A percentile compares a stretch with the other conserved stretches of the same genome.
phyloP scores from a whole-genome alignment of 495 filamentous ascomycete species.

The Penicillium riverlandense region DNA sequence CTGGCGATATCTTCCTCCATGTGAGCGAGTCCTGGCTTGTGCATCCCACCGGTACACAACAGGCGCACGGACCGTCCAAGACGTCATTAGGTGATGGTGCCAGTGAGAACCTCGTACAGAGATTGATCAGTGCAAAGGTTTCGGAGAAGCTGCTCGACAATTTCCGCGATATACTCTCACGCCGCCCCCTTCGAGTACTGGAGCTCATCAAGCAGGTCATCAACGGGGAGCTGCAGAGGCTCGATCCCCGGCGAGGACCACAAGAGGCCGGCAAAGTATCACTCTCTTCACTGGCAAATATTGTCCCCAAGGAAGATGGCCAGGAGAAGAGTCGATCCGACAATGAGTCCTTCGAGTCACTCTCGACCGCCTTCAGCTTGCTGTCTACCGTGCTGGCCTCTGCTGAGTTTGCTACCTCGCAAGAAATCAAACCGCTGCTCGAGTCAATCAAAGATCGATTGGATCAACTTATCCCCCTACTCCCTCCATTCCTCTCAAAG shows the following conservation, averaged over 20 bases:
- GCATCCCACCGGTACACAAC: slow-evolving; percentile 4
- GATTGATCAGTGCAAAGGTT: slow-evolving; percentile 54
- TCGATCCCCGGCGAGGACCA: background rate
- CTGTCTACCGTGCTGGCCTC: slow-evolving; percentile 60
- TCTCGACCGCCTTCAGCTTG: slow-evolving; percentile 56
- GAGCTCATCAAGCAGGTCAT: slow-evolving; percentile 55
- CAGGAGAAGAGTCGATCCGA: slow-evolving; percentile 13
- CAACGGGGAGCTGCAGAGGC: slow-evolving; percentile 25
- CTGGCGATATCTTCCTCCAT: slow-evolving; percentile 56
- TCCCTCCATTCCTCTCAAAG: slow-evolving; percentile 28
- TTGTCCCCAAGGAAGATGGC: slow-evolving; percentile 15
- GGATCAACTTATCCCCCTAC: slow-evolving; percentile 34
- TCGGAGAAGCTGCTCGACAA: slow-evolving; percentile 60
- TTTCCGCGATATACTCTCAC: slow-evolving; percentile 61
- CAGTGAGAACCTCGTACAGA: slow-evolving; percentile 31
- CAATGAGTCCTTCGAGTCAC: slow-evolving; percentile 43
- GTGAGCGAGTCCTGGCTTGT: slow-evolving; percentile 57
- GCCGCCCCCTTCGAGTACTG: slow-evolving; percentile 54
- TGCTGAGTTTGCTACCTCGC: slow-evolving; percentile 48
- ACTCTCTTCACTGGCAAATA: slow-evolving; percentile 30
- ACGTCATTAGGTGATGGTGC: slow-evolving; percentile 14
- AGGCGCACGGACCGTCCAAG: background rate
- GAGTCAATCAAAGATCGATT: slow-evolving; percentile 43
- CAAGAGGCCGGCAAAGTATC: slow-evolving; percentile 19
- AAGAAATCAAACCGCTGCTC: slow-evolving; percentile 37